Evolutionary conservation across 345 rosid species (phyloP).

Genomic region (Populus ilicifolia): DNA sequence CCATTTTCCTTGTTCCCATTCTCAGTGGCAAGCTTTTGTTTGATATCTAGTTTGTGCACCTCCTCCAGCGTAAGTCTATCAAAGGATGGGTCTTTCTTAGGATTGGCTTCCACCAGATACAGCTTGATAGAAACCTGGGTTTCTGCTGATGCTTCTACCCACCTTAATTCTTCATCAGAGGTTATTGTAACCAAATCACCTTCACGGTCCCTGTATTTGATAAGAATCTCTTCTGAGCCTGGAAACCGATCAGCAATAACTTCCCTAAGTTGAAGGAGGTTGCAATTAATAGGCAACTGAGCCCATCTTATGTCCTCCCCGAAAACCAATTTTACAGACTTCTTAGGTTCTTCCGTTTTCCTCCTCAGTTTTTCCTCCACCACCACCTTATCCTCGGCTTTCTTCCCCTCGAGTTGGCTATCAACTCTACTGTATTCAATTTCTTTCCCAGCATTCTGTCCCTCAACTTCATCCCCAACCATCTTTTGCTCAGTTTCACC

Average conservation of each 20-base stretch:
- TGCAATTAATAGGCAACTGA: slow-evolving; percentile 61
- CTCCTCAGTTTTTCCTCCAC: slow-evolving; percentile 49
- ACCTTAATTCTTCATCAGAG: slow-evolving; percentile 71
- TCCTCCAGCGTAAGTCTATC: slow-evolving; percentile 37
- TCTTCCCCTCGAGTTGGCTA: slow-evolving; percentile 31
- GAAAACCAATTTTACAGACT: slow-evolving; percentile 60
- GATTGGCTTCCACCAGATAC: slow-evolving; percentile 57
- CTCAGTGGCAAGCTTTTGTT: slow-evolving; percentile 10
- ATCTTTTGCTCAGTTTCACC: slow-evolving; percentile 32
- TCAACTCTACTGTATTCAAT: slow-evolving; percentile 37
- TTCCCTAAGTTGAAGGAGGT: slow-evolving; percentile 65
- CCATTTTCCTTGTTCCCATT: slow-evolving; percentile 34
- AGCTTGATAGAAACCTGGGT: slow-evolving; percentile 51
- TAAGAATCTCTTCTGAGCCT: slow-evolving; percentile 53
- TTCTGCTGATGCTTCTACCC: slow-evolving; percentile 57
- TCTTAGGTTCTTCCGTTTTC: slow-evolving; percentile 39
- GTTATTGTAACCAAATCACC: slow-evolving; percentile 88
- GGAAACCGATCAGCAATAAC: slow-evolving; percentile 69
- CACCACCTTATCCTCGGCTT: slow-evolving; percentile 51
- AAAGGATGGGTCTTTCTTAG: slow-evolving; percentile 53
- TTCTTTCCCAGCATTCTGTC: slow-evolving; percentile 14
- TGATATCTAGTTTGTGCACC: slow-evolving; percentile 6
- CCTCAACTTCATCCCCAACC: slow-evolving; percentile 8
- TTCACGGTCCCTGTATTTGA: slow-evolving; percentile 84
- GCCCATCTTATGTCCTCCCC: slow-evolving; percentile 82